phyloP scores from a whole-genome alignment of 805 yeast species.

The Alloascoidea africana region DNA sequence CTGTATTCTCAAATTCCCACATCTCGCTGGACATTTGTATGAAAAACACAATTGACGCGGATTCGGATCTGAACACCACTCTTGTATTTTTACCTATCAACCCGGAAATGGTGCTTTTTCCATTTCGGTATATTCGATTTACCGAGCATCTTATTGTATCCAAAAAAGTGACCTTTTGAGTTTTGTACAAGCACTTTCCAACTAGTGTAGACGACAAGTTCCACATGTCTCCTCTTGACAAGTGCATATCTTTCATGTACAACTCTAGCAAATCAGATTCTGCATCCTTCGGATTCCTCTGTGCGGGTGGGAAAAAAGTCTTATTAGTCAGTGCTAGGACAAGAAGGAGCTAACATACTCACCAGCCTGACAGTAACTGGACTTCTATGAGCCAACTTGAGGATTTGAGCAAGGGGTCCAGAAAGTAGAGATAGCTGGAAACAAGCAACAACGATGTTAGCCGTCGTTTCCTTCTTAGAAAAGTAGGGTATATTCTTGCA shows the following conservation, averaged over 20 bases:
- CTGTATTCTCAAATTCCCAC: constrained; percentile 97
- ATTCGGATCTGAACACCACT: constrained; percentile 79
- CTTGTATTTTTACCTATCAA: constrained; percentile 61
- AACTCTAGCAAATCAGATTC: constrained; percentile 63
- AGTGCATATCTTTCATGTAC: constrained; percentile 48
- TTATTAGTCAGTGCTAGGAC: constrained; percentile 2
- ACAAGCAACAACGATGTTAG: too few relatives aligned
- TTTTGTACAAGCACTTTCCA: constrained; percentile 40
- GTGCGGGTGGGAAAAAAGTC: background rate
- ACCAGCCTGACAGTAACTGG: constrained; percentile 40
- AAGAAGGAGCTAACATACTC: background rate
- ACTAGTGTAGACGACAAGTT: constrained; percentile 37
- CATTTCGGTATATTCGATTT: constrained; percentile 48
- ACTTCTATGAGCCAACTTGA: constrained; percentile 57
- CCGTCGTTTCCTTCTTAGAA: too few relatives aligned
- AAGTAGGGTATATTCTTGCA: too few relatives aligned
- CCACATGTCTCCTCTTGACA: constrained; percentile 80
- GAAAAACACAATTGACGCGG: constrained; percentile 69
- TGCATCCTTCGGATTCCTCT: constrained; percentile 18
- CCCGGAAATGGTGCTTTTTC: constrained; percentile 58
- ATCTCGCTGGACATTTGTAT: constrained; percentile 87
- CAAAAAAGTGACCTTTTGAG: constrained; percentile 40
- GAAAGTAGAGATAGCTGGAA: constrained; percentile 44
- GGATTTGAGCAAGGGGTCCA: constrained; percentile 38
- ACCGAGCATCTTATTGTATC: constrained; percentile 49